Evolutionary conservation across 2,329 filamentous ascomycete genomes (phyloP), one percentile per base, ranked within the genome.

Genomic region (Exophiala spinifera): DNA sequence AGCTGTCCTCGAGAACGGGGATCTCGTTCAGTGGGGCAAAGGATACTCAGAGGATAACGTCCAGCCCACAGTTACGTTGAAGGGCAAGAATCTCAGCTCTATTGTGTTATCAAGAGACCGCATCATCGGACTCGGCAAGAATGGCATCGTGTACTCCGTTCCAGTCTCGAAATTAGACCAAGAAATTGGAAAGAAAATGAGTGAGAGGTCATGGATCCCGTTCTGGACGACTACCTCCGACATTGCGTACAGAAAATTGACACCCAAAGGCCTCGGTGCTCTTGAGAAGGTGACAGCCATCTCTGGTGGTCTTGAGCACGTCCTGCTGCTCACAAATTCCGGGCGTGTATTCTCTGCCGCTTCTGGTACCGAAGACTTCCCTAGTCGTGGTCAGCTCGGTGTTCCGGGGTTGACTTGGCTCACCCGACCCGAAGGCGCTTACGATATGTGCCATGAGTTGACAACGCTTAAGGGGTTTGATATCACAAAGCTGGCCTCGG

Each of bases 271-370:
- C 49, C 75, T 94, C 25, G 73, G 70, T 19, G 85, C 84, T 72
- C 83, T 82, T 28, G 91, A 96, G 71, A 87, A 81, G 55, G 76
- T 97, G 6, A 81, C 81, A 0, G 80, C 89, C 48, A 81, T 97
- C 53, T 81, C 83, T 55, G 84, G 86, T 59, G 94, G 94, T 1
- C 78, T 89, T 13, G 91, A 97, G 66, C 92, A 97, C 69, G 88
- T 87, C 28, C 79, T 97, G 0, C 78, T 99, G 46, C 79, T 96
- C 56, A 96, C 92, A 0, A 90, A 84, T 44, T 82, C 81, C 49
- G 94, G 94, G 1, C 88, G 92, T 37, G 81, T 97, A 31, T 97
- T 95, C 71, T 88, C 91, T 2, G 86, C 88, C n/a, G 92, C 89
- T 1, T 85, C 90, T 2, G 90, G 88, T 58, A 85, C 85, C 15